Evolutionary conservation across 2,329 filamentous ascomycete genomes (phyloP), one percentile per base, ranked within the genome.

Genomic region (Cladosporium sp.): DNA sequence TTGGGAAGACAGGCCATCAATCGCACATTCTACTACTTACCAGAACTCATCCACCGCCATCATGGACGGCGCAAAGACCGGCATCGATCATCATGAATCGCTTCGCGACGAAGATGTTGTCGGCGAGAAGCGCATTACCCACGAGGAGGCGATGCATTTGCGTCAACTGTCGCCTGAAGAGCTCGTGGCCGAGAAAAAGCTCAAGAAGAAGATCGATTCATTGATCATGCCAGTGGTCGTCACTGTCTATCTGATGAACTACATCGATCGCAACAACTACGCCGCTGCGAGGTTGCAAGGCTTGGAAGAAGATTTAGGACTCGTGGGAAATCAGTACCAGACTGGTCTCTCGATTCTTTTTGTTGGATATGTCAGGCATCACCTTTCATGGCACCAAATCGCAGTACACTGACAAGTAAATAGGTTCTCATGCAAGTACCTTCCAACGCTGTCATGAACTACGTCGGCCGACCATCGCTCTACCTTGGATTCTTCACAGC

Each of bases 171-270:
- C 62, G 2, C 58, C 59, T 18, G 62, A 64, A 27, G 66, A 68
- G 55, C 52, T 60, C 18, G 53, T 59, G 3, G 42, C 61, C 18
- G 84, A 88, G 62, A 72, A 68, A 51, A 75, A 72, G 30, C 69
- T 91, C 59, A 77, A 82, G 65, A 78, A 79, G 58, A 90, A 88
- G 69, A 83, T 91, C 51, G 86, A 91, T 63, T 59, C 74, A 15
- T 75, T 85, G 39, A 59, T 90, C 67, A 74, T 88, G 58, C 84
- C 85, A 0, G 81, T 84, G 70, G 73, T 90, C 49, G 80, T 89
- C 40, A 62, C 88, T 57, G 86, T 90, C 18, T 52, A 43, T 20
- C 22, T 49, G 57, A 72, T 72, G 40, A 65, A 65, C 51, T 65
- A 64, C 48, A 61, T 66, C 27, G 63, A 66, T 50, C 60, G 69